Percentiles rank a stretch among this genome's conserved stretches.
These are phyloP conservation scores for rapeseed (Brassica napus) DNA, from an alignment of 345 rosid genomes.

Conservation along the genomic window DNA sequence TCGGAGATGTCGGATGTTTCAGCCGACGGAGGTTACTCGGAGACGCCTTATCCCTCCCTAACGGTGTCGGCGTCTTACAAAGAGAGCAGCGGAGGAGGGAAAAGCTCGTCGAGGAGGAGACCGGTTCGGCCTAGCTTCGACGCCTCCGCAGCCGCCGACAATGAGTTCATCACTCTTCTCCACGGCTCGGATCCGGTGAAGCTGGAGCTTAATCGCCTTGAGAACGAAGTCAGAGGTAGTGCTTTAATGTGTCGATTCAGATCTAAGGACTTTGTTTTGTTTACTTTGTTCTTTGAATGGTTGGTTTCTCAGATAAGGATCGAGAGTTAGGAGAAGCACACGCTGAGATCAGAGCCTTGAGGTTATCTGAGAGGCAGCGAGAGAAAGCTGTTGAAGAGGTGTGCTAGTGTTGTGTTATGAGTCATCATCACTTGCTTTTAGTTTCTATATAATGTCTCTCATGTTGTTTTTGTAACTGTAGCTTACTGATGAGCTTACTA, in stretches of 20 bases:
- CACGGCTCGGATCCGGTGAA: conserved; percentile 99
- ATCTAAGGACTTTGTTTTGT: neutral
- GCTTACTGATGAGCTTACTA: conserved; percentile 89
- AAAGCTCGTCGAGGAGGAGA: conserved; percentile 66
- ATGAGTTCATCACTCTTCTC: conserved; percentile 79
- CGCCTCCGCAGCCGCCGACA: conserved; percentile 53
- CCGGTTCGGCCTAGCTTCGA: conserved; percentile 82
- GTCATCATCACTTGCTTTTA: too few relatives aligned
- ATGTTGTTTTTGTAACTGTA: conserved; percentile 23
- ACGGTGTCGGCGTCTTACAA: conserved; percentile 70
- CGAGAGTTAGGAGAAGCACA: conserved; percentile 89
- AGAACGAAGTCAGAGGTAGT: conserved; percentile 96
- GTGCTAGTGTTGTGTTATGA: too few relatives aligned
- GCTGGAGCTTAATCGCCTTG: conserved; percentile 96
- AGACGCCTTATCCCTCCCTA: conserved; percentile 41
- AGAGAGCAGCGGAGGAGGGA: conserved; percentile 48
- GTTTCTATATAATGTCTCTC: neutral
- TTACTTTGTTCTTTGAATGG: neutral
- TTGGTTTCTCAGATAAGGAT: conserved; percentile 68
- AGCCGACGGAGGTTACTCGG: conserved; percentile 25
- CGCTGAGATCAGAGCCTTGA: conserved; percentile 92
- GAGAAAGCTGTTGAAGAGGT: conserved; percentile 99
- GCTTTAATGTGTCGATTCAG: conserved; percentile 42
- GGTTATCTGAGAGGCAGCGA: conserved; percentile 73
- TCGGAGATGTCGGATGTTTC: conserved; percentile 37